Evolutionary conservation across 768 basidiomycete genomes (phyloP).

Genomic region (Gelatoporia subvermispora): DNA sequence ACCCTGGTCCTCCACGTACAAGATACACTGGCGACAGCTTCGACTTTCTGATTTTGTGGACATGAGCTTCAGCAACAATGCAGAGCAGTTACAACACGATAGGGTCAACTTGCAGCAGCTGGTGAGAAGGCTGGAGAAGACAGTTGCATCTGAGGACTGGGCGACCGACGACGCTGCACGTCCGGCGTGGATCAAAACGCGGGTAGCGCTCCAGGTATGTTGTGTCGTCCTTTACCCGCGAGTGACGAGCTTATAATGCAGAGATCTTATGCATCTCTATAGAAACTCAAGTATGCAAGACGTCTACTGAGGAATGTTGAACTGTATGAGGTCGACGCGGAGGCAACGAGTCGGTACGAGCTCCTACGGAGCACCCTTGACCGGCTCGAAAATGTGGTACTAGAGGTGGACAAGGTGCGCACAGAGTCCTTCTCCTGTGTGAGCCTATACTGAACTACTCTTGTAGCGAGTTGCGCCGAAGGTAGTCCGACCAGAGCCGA

Average conservation of each 20-base stretch:
- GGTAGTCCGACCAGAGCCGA: constrained; percentile 35
- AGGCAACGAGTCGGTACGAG: constrained; percentile 24
- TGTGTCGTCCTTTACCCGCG: background rate
- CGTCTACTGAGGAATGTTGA: constrained; percentile 57
- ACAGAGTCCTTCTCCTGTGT: background rate
- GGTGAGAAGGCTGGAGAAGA: constrained; percentile 55
- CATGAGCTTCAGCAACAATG: background rate
- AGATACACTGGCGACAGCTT: too few species aligned
- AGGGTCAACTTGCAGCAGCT: constrained; percentile 64
- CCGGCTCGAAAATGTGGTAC: constrained; percentile 47
- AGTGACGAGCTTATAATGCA: background rate
- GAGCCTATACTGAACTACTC: background rate
- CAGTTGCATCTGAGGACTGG: constrained; percentile 35
- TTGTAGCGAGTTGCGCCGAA: constrained; percentile 39
- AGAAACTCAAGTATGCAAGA: constrained; percentile 51
- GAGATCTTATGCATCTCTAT: constrained; percentile 22
- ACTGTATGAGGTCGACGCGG: constrained; percentile 33
- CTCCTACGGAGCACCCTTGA: constrained; percentile 49
- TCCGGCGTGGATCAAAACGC: constrained; percentile 51
- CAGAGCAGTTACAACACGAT: constrained; percentile 42
- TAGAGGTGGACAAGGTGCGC: constrained; percentile 49
- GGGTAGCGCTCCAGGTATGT: constrained; percentile 52
- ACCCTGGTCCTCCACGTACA: background rate
- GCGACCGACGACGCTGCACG: constrained; percentile 16
- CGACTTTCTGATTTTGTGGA: too few species aligned